Evolutionary conservation across 371 early-diverging fungal genomes (phyloP), one percentile per base, ranked within the genome.

Genomic region (Coemansia sp.): DNA sequence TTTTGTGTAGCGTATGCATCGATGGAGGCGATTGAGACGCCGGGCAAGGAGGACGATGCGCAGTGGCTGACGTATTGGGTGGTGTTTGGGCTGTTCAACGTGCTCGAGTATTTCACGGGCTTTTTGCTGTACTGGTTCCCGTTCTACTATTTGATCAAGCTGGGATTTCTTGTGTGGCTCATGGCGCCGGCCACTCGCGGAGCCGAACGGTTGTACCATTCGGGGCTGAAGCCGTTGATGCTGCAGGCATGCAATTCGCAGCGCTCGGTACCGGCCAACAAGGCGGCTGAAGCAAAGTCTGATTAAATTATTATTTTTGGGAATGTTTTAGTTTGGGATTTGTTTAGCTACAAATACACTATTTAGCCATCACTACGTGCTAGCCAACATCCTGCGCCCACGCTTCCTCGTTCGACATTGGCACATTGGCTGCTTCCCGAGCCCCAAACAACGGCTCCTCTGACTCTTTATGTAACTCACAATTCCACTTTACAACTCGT

Each of bases 91-190:
- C 86, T 92, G 78, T 78, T 92, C 53, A 90, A 89, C 69, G 81
- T 91, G 39, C 48, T 87, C 63, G 95, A 95, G 84, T 93, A 90
- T 83, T 95, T 95, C 78, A 83, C 88, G 61, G 92, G 93, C 63
- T 61, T 88, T 60, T 60, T 95, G 14, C 81, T 92, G 59, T 90
- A 89, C 83, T 95, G 95, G 95, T 79, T 93, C 77, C 94, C 95
- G 57, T 91, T 97, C 82, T 98, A 95, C 85, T 95, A 90, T 80
- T 77, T 89, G 64, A 84, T 94, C 86, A 98, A 98, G 87, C 89
- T 94, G 18, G 75, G 85, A 13, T 81, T 94, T 64, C 81, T 95
- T 69, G 78, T 95, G 57, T 98, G 90, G 87, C 86, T 95, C 42
- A 80, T 87, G 76, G 70, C 90, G 63, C 95, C 95, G 66, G 85